Conservation (phyloP, 768 basidiomycete genomes). For the Leucogyrophana mollusca region DNA sequence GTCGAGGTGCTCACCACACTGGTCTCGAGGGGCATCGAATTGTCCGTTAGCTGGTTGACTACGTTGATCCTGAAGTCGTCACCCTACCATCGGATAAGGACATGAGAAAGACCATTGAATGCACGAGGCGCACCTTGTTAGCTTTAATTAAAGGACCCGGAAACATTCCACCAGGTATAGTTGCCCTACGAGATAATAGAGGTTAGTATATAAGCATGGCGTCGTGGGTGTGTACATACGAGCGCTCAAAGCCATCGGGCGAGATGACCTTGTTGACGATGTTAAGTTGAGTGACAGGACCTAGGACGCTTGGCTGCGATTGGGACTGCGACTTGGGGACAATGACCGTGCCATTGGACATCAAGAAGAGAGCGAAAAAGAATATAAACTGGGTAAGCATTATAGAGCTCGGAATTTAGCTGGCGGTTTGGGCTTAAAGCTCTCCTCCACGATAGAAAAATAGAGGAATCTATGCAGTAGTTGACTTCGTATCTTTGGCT, state of each 20-base stretch:
- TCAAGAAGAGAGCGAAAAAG: too few relatives aligned
- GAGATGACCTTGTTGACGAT: slow-evolving; percentile 39
- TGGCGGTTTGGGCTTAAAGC: too few relatives aligned
- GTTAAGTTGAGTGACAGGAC: slow-evolving; percentile 22
- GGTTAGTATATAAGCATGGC: slow-evolving; percentile 9
- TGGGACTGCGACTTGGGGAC: background rate
- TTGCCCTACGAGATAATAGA: slow-evolving; percentile 29
- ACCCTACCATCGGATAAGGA: slow-evolving; percentile 25
- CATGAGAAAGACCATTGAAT: background rate
- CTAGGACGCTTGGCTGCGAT: slow-evolving; percentile 7
- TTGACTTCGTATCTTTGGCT: too few relatives aligned
- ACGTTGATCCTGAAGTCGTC: slow-evolving; percentile 41
- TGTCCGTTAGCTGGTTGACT: slow-evolving; percentile 42
- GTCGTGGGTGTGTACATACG: slow-evolving; percentile 20
- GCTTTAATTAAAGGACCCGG: slow-evolving; percentile 39
- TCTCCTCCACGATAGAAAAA: too few relatives aligned
- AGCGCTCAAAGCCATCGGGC: slow-evolving; percentile 48
- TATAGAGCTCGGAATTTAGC: too few relatives aligned
- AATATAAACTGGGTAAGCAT: too few relatives aligned
- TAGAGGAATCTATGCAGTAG: too few relatives aligned
- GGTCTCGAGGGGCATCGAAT: slow-evolving; percentile 46
- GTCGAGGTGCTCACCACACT: slow-evolving; percentile 29
- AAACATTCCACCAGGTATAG: slow-evolving; percentile 35
- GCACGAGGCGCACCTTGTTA: slow-evolving; percentile 24
- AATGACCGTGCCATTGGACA: background rate